Base-by-base conservation (phyloP, 176 grass and related monocot genomes). In the Eleusine coracana region DNA sequence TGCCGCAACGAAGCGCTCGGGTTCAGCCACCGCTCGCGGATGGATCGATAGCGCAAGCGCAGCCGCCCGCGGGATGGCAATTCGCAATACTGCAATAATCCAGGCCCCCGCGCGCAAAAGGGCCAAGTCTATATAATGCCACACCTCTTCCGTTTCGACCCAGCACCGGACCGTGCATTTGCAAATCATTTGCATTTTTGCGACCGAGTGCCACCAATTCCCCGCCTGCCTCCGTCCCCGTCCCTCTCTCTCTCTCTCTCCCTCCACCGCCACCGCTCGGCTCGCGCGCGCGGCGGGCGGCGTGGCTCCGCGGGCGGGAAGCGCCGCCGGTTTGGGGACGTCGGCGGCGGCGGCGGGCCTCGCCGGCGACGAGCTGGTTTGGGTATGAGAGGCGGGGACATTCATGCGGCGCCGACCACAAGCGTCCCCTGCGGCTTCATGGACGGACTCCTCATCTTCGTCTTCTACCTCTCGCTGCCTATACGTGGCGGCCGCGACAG, bases 381-480 rank as follows among this genome's bases (percentile, higher is more conserved):
- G 88, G 91, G 83, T 86, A 99, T 99, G 96, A 99, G 85, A 92
- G 92, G 52, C 16, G 52, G 93, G 73, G 78, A 89, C 51, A 80
- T 11, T 56, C 85, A 88, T 68, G 74, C 87, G 90, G 72, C 92
- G 86, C 80, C 83, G 77, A 68, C 77, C 80, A 83, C 81, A 29
- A 75, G 66, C 83, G 78, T 81, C 83, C 78, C 59, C 59, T 66
- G 82, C 86, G 68, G 80, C 23, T 80, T 83, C 86, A 97, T 97
- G 93, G 96, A 99, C 87, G 93, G 96, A 39, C 91, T 99, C 75
- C 87, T 99, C 87, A 95, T 94, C 88, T 96, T 99, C 84, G 85
- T 99, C 85, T 94, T 98, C 83, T 84, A 92, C 69, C 89, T 90
- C 41, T 99, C 96, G 80, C 89, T 99, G 88, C 96, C 96, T 99